Conservation (phyloP, 805 yeast genomes). For the Saccharomyces kudriavzevii region DNA sequence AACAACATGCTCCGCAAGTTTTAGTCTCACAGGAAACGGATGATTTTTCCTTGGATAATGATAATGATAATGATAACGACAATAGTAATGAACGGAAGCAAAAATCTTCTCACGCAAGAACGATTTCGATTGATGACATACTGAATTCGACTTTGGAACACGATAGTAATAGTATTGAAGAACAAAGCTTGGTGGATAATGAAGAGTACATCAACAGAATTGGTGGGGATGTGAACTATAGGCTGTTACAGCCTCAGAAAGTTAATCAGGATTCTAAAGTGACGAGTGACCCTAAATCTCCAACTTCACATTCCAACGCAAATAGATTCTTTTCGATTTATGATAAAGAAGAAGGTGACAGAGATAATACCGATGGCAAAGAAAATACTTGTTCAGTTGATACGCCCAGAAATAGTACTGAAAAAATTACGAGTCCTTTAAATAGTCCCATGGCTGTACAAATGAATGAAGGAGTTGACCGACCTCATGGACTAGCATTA, state of each 20-base stretch:
- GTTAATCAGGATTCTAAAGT: neutral
- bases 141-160: constrained; percentile 18
- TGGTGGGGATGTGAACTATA: neutral
- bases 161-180: constrained; percentile 8
- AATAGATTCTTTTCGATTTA: neutral
- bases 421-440: constrained; percentile 3
- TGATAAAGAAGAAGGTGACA: neutral
- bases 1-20: neutral
- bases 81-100: neutral
- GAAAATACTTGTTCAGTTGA: neutral
- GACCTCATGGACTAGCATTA: neutral
- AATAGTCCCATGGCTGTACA: constrained; percentile 8
- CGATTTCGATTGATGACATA: constrained; percentile 18
- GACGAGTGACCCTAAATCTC: neutral
- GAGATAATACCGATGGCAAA: neutral
- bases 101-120: constrained; percentile 7
- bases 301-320: neutral
- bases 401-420: constrained; percentile 4
- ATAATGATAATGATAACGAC: constrained; percentile 2
- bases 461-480: neutral
- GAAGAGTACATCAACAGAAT: neutral
- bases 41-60: constrained; percentile 7
- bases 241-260: neutral
- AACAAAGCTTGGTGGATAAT: constrained; percentile 2
- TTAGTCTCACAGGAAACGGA: neutral